Base-by-base conservation (phyloP, 495 filamentous ascomycete genomes). In the Hyaloscypha finlandica region DNA sequence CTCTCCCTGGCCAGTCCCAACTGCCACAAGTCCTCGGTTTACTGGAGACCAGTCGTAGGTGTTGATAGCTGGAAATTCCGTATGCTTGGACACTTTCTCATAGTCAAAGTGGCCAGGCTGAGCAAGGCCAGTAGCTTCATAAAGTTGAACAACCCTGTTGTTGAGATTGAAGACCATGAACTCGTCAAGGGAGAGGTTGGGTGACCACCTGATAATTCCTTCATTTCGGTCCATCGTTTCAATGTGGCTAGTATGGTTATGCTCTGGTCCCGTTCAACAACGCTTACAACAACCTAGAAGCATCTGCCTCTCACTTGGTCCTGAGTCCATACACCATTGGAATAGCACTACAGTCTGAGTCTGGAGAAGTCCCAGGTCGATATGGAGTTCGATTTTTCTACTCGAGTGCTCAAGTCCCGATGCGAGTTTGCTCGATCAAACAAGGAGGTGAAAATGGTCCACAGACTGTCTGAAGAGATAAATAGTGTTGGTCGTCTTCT, bases 31-130 rank as follows among this genome's bases (percentile, higher is more conserved):
- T 58, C 88, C 88, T 57, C 76, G 77, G 30, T 79, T 75, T 20
- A 83, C 81, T 11, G 92, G 89, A 0, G 96, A 97, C 95, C 96
- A 98, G 80, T 98, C 95, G 78, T 96, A 97, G 32, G 94, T 92
- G 59, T 89, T 92, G 73, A 96, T 89, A 8, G 86, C 82, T n/a
- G 93, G 93, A 20, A 97, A 85, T 71, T 93, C 92, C 68, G 87
- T 85, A 69, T 92, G 87, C 45, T 89, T 90, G 9, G 88, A 86
- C 3, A 92, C 71, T 57, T 87, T 85, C 64, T 89, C 81, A 80
- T 89, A 92, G 39, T 88, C 81, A 45, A 96, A 80, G 8, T 75
- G 75, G 6, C 81, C 84, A 30, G 75, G 71, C 33, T 78, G 78
- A 31, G 86, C 84, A 69, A 88, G 82, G 2, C 83, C 81, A 4